Base-by-base conservation (phyloP, 2,329 filamentous ascomycete genomes). In the Pseudocercospora eumusae region DNA sequence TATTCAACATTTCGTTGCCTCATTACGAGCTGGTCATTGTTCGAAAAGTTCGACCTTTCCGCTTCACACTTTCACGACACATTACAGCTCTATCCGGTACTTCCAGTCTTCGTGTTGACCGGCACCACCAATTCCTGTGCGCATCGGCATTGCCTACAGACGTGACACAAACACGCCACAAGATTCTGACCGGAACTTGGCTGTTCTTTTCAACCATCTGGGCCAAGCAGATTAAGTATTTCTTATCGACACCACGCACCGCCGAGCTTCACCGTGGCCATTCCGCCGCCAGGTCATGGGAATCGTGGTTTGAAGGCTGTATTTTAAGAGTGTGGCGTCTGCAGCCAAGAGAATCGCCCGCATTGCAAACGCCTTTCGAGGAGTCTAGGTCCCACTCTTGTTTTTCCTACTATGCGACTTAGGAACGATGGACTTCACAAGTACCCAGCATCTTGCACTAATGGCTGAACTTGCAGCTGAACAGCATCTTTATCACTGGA, bases 281-380 rank as follows among this genome's bases (percentile, higher is more conserved):
- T 50, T 10, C 21, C 23, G 23, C 21, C 20, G 45, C 45, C 45
- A 50, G 23, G 27, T 27, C 21, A 50, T 25, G 23, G 45, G 8
- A 20, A 50, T 15, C 15, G 23, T 27, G 45, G n/a, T 23, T 50
- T 23, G 45, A 50, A 50, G 45, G 21, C 45, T 50, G 45, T 23
- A 50, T 50, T 50, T 50, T 50, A 20, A 40, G 21, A 40, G 23
- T 42, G 53, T 40, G 31, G 53, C 31, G 28, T n/a, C 28, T 56
- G 53, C 53, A 56, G 53, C 53, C 53, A 56, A 56, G 31, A 44
- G 18, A 28, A 23, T 27, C 21, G 21, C 47, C 25, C 44, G 44
- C 44, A 23, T 21, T 45, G 18, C 42, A 45, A 45, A 50, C 47
- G 47, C 47, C 25, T 52, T 52, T 28, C 21, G 21, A 52, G 47